Conservation (phyloP, 1,139 yeast species). For the Debaryomyces coudertii region DNA sequence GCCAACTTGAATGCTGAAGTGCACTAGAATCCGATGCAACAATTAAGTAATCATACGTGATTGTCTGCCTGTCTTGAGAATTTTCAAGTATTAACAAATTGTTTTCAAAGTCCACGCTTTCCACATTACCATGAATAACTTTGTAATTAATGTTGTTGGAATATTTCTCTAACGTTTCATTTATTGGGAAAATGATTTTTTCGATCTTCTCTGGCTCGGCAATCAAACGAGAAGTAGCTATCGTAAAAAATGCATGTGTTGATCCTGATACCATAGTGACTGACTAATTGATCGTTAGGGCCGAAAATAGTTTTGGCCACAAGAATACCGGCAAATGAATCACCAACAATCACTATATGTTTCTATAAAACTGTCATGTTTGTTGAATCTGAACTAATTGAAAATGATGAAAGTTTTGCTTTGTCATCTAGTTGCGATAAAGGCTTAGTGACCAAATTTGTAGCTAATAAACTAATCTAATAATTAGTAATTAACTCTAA, state of each 20-base stretch:
- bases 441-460: background rate
- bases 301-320: conserved; percentile 21
- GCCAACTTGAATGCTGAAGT: conserved; percentile 30
- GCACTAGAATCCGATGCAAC: conserved; percentile 38
- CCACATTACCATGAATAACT: conserved; percentile 28
- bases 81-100: conserved; percentile 13
- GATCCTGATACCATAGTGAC: conserved; percentile 25
- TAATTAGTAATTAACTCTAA: background rate
- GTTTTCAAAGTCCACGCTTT: conserved; percentile 25
- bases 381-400: background rate
- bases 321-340: conserved; percentile 28
- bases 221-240: conserved; percentile 37
- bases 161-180: conserved; percentile 19
- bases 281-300: conserved; percentile 21
- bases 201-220: conserved; percentile 27
- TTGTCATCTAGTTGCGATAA: background rate
- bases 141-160: conserved; percentile 17
- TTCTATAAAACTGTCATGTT: background rate
- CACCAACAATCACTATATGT: conserved; percentile 30
- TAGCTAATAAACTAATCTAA: too few species aligned
- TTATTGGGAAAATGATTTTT: conserved; percentile 23
- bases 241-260: conserved; percentile 22
- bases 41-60: conserved; percentile 34
- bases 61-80: conserved; percentile 12
- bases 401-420: background rate